A percentile compares a stretch with the other conserved stretches of the same genome.
These are phyloP conservation scores for Huntiella omanensis DNA, from an alignment of 2,329 filamentous ascomycete genomes.

Conservation along the genomic window DNA sequence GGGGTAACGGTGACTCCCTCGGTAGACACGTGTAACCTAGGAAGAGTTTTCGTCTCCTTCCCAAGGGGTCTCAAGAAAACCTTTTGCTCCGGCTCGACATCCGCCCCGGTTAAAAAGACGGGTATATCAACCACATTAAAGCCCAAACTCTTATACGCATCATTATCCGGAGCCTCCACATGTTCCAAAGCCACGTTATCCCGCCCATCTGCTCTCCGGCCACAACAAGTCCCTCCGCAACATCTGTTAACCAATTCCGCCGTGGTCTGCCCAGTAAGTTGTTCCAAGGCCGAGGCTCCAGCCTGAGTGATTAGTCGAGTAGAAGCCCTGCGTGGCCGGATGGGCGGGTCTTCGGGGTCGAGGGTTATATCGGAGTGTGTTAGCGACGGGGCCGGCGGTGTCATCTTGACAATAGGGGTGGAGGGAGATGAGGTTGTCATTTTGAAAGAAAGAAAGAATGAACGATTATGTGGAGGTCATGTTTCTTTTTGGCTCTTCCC, in stretches of 20 bases:
- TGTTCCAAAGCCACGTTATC: slow-evolving; percentile 19
- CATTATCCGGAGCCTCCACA: slow-evolving; percentile 52
- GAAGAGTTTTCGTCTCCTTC: slow-evolving; percentile 13
- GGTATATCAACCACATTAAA: slow-evolving; percentile 61
- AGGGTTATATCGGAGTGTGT: slow-evolving; percentile 46
- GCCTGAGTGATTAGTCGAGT: slow-evolving; percentile 48
- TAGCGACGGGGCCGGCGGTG: slow-evolving; percentile 31
- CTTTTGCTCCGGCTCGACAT: slow-evolving; percentile 47
- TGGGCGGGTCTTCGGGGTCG: slow-evolving; percentile 32
- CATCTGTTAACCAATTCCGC: slow-evolving; percentile 43
- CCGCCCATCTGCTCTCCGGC: slow-evolving; percentile 27
- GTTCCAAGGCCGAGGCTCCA: slow-evolving; percentile 36
- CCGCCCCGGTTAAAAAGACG: slow-evolving; percentile 49
- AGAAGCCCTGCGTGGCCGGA: slow-evolving; percentile 44
- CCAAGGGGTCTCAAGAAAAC: slow-evolving; percentile 47
- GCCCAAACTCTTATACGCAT: slow-evolving; percentile 62
- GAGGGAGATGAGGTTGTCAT: too few relatives aligned
- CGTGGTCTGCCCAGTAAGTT: slow-evolving; percentile 45
- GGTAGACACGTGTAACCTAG: slow-evolving; percentile 5
- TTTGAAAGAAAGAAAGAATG: too few relatives aligned
- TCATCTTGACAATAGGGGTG: too few relatives aligned
- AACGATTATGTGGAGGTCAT: too few relatives aligned
- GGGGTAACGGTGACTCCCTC: slow-evolving; percentile 3
- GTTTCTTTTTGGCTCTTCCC: too few relatives aligned
- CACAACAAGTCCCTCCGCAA: slow-evolving; percentile 46